Evolutionary conservation across 768 basidiomycete species (phyloP).

Genomic region (Aureoboletus auriporus): DNA sequence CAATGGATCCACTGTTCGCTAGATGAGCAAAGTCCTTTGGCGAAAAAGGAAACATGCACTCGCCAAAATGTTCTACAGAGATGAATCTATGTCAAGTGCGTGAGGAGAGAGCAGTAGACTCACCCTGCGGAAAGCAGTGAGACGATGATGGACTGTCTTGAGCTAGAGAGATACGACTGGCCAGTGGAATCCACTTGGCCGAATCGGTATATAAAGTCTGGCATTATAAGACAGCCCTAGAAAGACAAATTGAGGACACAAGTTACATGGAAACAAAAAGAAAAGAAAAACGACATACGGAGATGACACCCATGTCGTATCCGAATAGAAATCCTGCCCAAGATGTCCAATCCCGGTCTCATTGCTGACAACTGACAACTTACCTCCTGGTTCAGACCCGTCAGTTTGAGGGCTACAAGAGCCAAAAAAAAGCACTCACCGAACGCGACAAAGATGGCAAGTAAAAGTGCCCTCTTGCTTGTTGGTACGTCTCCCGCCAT

Average conservation of each 20-base stretch:
- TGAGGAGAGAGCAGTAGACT: not conserved
- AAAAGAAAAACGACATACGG: conserved; percentile 36
- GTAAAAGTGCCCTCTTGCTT: conserved; percentile 58
- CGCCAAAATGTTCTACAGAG: conserved; percentile 48
- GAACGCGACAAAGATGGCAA: conserved; percentile 72
- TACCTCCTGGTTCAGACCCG: conserved; percentile 16
- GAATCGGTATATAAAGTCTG: conserved; percentile 69
- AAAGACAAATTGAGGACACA: not conserved
- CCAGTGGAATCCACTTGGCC: conserved; percentile 51
- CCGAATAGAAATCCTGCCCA: conserved; percentile 58
- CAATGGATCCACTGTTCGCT: conserved; percentile 52
- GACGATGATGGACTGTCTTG: conserved; percentile 73
- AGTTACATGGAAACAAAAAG: not conserved
- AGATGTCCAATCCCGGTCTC: not conserved
- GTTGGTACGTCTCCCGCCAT: conserved; percentile 48
- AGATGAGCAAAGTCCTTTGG: conserved; percentile 2
- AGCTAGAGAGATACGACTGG: conserved; percentile 48
- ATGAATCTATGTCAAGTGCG: not conserved
- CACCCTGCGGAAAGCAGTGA: conserved; percentile 75
- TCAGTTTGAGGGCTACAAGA: not conserved
- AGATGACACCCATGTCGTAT: conserved; percentile 77
- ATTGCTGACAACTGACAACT: not conserved
- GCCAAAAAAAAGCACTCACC: conserved; percentile 37
- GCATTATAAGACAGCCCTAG: conserved; percentile 77
- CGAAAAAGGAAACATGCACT: conserved; percentile 10